Conservation (phyloP, 768 basidiomycete genomes). For the Coprinellus aureogranulatus region DNA sequence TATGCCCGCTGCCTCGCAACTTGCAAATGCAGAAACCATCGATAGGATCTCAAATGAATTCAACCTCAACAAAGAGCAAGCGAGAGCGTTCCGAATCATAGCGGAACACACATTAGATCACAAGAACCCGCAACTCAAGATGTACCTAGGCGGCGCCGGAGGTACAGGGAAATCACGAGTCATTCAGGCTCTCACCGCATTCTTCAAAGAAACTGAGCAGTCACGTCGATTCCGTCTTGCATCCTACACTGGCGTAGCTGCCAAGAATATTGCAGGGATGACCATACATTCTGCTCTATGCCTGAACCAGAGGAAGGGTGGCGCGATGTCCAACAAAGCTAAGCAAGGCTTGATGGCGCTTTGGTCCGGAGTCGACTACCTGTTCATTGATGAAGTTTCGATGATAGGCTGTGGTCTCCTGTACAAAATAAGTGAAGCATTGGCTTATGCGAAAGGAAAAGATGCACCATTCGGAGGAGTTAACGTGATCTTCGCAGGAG, state of each 20-base stretch:
- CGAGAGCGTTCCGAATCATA: slow-evolving; percentile 17
- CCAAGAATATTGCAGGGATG: slow-evolving; percentile 34
- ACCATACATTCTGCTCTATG: slow-evolving; percentile 36
- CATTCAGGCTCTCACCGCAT: slow-evolving; percentile 31
- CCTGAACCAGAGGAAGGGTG: slow-evolving; percentile 12
- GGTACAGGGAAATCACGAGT: slow-evolving; percentile 45
- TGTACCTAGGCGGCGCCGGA: slow-evolving; percentile 38
- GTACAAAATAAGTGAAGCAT: slow-evolving; percentile 27
- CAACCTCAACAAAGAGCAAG: slow-evolving; percentile 25
- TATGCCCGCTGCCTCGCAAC: no score
- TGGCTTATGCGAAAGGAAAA: slow-evolving; percentile 30
- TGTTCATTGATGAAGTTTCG: slow-evolving; percentile 40
- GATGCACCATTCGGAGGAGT: slow-evolving; percentile 33
- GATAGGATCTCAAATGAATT: slow-evolving; percentile 19
- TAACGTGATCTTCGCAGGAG: slow-evolving; percentile 41
- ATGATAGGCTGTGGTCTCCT: slow-evolving; percentile 36
- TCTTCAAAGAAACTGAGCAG: slow-evolving; percentile 24
- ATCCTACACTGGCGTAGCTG: slow-evolving; percentile 40
- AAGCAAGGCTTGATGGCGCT: slow-evolving; percentile 16
- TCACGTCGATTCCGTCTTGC: slow-evolving; percentile 23
- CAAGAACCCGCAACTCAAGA: slow-evolving; percentile 16
- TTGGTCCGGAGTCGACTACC: slow-evolving; percentile 40
- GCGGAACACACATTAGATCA: slow-evolving; percentile 21
- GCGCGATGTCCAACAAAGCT: not conserved
- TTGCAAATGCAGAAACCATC: no score